phyloP scores from a whole-genome alignment of 352 stramenopile species.

The Chrysophaeum taylorii region DNA sequence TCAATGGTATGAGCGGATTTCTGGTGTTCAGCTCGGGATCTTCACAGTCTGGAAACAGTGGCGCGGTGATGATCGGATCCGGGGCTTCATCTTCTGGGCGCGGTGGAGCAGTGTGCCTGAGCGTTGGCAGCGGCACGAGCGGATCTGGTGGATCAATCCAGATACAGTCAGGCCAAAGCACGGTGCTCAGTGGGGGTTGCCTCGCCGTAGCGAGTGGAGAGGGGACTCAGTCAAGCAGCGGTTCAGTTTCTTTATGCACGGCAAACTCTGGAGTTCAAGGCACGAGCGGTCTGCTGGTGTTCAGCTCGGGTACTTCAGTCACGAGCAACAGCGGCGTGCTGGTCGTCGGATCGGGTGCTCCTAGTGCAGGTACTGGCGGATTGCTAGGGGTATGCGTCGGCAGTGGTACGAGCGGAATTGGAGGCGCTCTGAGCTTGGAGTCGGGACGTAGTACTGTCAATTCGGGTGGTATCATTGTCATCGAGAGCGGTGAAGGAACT shows the following conservation, averaged over 20 bases:
- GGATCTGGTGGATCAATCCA: not conserved
- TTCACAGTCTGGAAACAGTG: conserved; percentile 25
- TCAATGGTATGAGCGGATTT: conserved; percentile 16
- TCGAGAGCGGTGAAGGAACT: too few species aligned
- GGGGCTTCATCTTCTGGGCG: conserved; percentile 17
- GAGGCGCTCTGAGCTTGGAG: too few species aligned
- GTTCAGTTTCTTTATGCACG: conserved; percentile 20
- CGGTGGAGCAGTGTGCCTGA: conserved; percentile 23
- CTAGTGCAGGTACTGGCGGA: too few species aligned
- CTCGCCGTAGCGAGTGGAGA: conserved; percentile 31
- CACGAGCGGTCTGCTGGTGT: conserved; percentile 29
- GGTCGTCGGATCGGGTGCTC: too few species aligned
- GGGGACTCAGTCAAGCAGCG: conserved; percentile 18
- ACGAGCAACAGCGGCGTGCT: too few species aligned
- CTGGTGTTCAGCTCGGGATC: conserved; percentile 27
- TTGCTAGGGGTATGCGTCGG: too few species aligned
- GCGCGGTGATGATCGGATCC: conserved; percentile 21
- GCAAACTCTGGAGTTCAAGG: conserved; percentile 20
- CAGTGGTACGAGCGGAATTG: too few species aligned
- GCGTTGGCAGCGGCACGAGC: conserved; percentile 21
- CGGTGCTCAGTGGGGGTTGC: conserved; percentile 29
- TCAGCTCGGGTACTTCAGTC: too few species aligned
- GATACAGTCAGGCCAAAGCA: conserved; percentile 33
- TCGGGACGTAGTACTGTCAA: too few species aligned
- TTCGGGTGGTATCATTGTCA: too few species aligned